Conservation (phyloP, 1,284 basidiomycete genomes). For the Trametes versicolor region DNA sequence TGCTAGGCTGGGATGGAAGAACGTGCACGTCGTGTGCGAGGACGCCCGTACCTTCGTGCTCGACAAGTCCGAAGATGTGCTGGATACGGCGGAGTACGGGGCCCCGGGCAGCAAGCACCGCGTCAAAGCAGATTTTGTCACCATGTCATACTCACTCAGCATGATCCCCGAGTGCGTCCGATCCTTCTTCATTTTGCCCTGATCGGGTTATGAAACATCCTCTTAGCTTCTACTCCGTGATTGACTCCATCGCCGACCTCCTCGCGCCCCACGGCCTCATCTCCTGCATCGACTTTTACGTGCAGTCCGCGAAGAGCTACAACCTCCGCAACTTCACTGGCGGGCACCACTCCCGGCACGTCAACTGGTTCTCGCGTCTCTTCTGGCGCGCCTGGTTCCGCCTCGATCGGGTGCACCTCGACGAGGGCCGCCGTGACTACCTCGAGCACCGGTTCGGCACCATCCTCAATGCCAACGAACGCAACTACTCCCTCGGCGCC, state of each 20-base stretch:
- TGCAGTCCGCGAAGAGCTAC: slow-evolving; percentile 35
- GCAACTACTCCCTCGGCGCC: slow-evolving; percentile 34
- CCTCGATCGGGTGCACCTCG: slow-evolving; percentile 36
- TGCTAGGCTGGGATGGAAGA: slow-evolving; percentile 33
- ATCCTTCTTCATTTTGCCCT: background rate
- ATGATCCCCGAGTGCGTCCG: slow-evolving; percentile 37
- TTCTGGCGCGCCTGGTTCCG: slow-evolving; percentile 38
- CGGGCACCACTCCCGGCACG: slow-evolving; percentile 34
- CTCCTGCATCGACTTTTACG: slow-evolving; percentile 38
- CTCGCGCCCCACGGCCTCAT: slow-evolving; percentile 34
- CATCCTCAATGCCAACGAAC: slow-evolving; percentile 34
- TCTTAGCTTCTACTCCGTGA: slow-evolving; percentile 36
- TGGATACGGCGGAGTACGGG: slow-evolving; percentile 10
- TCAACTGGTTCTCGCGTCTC: slow-evolving; percentile 35
- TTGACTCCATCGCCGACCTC: slow-evolving; percentile 34
- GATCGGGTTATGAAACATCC: background rate
- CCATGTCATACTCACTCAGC: slow-evolving; percentile 37
- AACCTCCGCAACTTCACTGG: slow-evolving; percentile 37
- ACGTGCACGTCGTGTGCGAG: slow-evolving; percentile 35
- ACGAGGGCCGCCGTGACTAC: slow-evolving; percentile 36
- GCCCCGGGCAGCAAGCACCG: slow-evolving; percentile 13
- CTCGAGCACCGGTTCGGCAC: slow-evolving; percentile 38
- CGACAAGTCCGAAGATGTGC: background rate
- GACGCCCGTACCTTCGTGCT: slow-evolving; percentile 35
- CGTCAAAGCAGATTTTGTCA: slow-evolving; percentile 32